phyloP scores from a whole-genome alignment of 495 filamentous ascomycete species.

The Geoglossum glabrum region DNA sequence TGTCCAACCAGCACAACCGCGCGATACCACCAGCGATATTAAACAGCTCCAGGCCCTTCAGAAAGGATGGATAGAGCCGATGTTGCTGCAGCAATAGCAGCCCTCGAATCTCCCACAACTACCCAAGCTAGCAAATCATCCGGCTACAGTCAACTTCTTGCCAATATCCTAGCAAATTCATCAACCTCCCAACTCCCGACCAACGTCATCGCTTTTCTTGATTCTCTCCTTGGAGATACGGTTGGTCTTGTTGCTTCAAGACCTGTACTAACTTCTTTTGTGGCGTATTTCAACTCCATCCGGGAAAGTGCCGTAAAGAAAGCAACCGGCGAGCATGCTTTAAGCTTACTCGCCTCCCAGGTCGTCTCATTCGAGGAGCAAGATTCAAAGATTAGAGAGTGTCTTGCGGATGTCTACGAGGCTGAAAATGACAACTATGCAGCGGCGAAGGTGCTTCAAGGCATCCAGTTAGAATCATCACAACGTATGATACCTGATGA shows the following conservation, averaged over 20 bases:
- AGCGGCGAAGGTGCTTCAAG: conserved; percentile 58
- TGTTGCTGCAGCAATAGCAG: conserved; percentile 32
- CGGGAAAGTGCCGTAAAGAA: conserved; percentile 38
- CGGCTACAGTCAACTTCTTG: conserved; percentile 46
- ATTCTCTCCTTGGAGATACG: conserved; percentile 43
- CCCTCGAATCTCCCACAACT: conserved; percentile 30
- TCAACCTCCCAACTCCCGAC: conserved; percentile 31
- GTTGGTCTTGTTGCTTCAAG: conserved; percentile 60
- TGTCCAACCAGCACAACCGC: too few relatives aligned
- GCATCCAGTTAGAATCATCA: conserved; percentile 70
- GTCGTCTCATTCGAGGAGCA: conserved; percentile 70
- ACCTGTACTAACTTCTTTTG: conserved; percentile 46
- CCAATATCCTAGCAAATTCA: conserved; percentile 36
- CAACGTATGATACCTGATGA: conserved; percentile 64
- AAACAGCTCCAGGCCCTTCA: neutral
- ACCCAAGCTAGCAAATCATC: conserved; percentile 33
- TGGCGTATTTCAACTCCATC: conserved; percentile 35
- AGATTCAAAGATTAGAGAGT: conserved; percentile 54
- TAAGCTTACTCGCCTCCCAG: conserved; percentile 41
- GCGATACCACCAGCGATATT: too few relatives aligned
- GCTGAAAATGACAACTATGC: conserved; percentile 55
- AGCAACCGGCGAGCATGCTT: conserved; percentile 45
- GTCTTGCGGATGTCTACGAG: conserved; percentile 71
- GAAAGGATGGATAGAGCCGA: conserved; percentile 35
- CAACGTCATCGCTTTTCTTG: conserved; percentile 48